Percentiles rank a stretch among this genome's conserved stretches.
phyloP scores from a whole-genome alignment of 2,329 filamentous ascomycete genomes.

The Monilinia fructigena region DNA sequence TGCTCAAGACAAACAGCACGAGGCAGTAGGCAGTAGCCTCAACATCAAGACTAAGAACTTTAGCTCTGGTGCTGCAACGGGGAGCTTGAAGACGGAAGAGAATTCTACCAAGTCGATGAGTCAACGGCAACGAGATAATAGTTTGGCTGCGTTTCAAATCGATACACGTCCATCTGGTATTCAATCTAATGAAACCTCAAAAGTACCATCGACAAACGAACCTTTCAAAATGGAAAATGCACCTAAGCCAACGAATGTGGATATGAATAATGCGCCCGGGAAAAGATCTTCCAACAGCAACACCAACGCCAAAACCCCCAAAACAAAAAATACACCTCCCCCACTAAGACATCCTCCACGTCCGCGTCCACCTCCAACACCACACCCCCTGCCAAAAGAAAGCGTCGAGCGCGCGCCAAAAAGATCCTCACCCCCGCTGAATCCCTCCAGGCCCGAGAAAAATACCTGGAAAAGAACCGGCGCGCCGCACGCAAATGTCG shows the following conservation, averaged over 20 bases:
- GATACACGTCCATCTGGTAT: not conserved
- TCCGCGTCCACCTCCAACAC: not conserved
- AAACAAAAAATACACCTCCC: not conserved
- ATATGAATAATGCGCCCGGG: not conserved
- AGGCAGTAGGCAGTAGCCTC: too few species aligned
- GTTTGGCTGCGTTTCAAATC: not conserved
- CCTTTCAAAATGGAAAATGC: not conserved
- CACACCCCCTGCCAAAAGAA: not conserved
- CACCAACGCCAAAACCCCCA: not conserved
- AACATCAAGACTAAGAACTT: too few species aligned
- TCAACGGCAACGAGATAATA: not conserved
- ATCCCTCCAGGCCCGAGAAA: not conserved
- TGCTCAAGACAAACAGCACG: not conserved
- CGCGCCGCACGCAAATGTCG: slow-evolving; percentile 12
- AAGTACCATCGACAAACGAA: not conserved
- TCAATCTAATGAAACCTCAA: not conserved
- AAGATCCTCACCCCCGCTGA: not conserved
- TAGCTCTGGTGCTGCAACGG: not conserved
- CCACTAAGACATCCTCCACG: not conserved
- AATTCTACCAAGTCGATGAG: not conserved
- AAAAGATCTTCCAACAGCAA: not conserved
- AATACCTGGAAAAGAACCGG: slow-evolving; percentile 10
- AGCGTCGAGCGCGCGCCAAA: slow-evolving; percentile 9
- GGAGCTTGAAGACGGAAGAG: too few species aligned
- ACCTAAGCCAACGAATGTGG: not conserved